These are phyloP conservation scores for Elsinoe arachidis DNA, from an alignment of 2,329 filamentous ascomycete species.

Conservation along the genomic window DNA sequence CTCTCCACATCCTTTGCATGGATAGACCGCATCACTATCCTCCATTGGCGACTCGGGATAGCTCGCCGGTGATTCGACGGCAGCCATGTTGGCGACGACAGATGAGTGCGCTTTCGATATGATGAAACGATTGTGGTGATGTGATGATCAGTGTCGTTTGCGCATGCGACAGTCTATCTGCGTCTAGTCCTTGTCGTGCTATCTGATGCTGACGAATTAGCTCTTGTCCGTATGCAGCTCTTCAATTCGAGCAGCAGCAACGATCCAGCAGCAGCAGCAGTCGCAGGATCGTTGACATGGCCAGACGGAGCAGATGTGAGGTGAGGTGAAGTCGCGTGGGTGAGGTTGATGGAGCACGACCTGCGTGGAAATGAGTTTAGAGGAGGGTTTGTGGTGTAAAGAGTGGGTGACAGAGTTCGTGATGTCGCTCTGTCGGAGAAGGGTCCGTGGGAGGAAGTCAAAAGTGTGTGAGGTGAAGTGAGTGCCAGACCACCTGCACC, in stretches of 20 bases:
- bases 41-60: conserved; percentile 61
- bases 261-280: conserved; percentile 10
- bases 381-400: background rate
- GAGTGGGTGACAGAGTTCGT: background rate
- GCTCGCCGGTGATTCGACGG: conserved; percentile 49
- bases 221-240: background rate
- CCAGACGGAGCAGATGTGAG: background rate
- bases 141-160: background rate
- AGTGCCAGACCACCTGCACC: no score
- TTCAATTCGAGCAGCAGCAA: background rate
- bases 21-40: conserved; percentile 68
- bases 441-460: background rate
- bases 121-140: background rate
- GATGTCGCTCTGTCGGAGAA: background rate
- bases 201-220: conserved; percentile 7
- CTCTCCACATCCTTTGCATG: conserved; percentile 89
- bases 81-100: conserved; percentile 16
- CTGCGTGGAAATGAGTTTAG: background rate
- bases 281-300: conserved; percentile 7
- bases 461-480: background rate
- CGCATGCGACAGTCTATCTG: background rate
- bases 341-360: background rate
- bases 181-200: background rate
- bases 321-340: background rate
- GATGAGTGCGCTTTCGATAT: background rate